phyloP scores from a whole-genome alignment of 2,329 filamentous ascomycete genomes.

The Botryotinia calthae region DNA sequence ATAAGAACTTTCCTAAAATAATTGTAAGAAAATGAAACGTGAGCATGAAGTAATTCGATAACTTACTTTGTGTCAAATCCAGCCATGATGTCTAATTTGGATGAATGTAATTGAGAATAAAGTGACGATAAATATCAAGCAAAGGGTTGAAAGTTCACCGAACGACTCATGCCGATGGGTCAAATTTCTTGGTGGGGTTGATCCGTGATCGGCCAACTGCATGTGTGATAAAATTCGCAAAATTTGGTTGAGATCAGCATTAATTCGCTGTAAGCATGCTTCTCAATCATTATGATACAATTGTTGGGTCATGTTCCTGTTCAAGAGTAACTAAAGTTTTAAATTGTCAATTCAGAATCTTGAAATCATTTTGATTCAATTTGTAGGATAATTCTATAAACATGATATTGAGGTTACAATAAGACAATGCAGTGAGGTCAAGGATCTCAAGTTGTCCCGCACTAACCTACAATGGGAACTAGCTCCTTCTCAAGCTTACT shows the following conservation, averaged over 20 bases:
- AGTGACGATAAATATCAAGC: background rate
- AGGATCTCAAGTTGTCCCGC: background rate
- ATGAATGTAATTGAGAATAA: background rate
- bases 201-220: conserved; percentile 26
- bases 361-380: background rate
- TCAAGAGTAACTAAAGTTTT: background rate
- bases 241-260: background rate
- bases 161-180: conserved; percentile 24
- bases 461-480: conserved; percentile 13
- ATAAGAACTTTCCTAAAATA: conserved; percentile 43
- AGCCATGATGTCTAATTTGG: conserved; percentile 9
- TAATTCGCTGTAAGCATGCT: background rate
- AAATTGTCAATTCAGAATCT: too few relatives aligned
- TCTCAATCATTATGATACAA: background rate
- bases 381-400: background rate
- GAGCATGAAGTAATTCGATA: too few relatives aligned
- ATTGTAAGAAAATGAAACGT: background rate
- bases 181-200: conserved; percentile 32
- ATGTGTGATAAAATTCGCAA: background rate
- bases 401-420: background rate
- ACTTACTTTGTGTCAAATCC: conserved; percentile 11
- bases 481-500: conserved; percentile 4
- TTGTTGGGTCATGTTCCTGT: too few relatives aligned
- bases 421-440: background rate
- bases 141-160: conserved; percentile 13